Base-by-base conservation (phyloP, 345 rosid species). In the Bretschneidera sinensis region DNA sequence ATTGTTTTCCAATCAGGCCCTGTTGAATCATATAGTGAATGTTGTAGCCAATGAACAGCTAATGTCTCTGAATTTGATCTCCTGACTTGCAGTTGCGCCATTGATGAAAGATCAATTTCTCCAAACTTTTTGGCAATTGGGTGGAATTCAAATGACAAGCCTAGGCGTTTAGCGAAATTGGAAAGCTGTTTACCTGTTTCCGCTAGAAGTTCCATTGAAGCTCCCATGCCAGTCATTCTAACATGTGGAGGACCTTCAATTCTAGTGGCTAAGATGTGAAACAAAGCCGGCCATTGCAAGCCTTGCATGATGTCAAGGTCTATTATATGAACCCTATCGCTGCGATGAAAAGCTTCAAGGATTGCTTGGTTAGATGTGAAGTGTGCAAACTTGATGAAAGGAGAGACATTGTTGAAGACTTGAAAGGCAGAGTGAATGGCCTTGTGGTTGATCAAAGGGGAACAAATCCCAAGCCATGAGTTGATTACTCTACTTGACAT, bases 261-360 rank as follows among this genome's bases (percentile, higher is more conserved):
- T 21, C 92, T 73, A 4, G 85, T 79, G 19, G 85, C 82, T 0
- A 86, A 72, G 77, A 86, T 86, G 71, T 86, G 92, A 56, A 86
- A 83, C 6, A 86, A 58, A 4, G 87, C 87, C 5, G 92, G 92
- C 92, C 92, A 86, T 69, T 83, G 92, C 48, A 86, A 55, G 15
- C 92, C 92, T 63, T 83, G 89, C 89, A 83, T 83, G 64, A 86
- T 78, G 53, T 86, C 89, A 1, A 86, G 79, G 67, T 86, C 92
- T 1, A 86, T 55, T 48, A 86, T 83, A 63, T 86, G 92, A 51
- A 86, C 89, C 56, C 66, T 67, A 2, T 79, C 78, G 4, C 64
- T 74, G 14, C 72, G 72, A 11, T 81, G 83, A 35, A 86, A 79
- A 16, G 89, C 92, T 62, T 83, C 92, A 0, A 86, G 81, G 62